Conservation (phyloP, 129 eudicot genomes). For the Calendula officinalis region DNA sequence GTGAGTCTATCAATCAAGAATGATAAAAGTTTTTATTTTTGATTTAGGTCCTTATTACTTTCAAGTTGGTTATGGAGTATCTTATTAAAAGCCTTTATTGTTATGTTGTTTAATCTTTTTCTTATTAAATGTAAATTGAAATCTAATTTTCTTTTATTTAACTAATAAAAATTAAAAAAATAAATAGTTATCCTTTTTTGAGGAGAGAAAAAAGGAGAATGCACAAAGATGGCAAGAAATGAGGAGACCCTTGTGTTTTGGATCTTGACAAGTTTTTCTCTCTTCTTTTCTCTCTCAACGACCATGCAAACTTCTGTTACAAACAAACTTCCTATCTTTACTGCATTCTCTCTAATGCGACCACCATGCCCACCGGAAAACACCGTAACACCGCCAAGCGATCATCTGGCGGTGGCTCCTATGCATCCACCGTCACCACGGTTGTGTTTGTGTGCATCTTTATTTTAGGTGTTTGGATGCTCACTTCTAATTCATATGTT, state of each 20-base stretch:
- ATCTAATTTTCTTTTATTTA: too few species aligned
- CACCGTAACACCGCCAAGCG: slow-evolving; percentile 40
- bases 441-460: slow-evolving; percentile 51
- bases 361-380: slow-evolving; percentile 50
- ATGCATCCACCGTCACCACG: slow-evolving; percentile 52
- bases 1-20: too few species aligned
- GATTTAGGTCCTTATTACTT: background rate
- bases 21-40: background rate
- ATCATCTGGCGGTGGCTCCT: slow-evolving; percentile 44
- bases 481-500: slow-evolving; percentile 43
- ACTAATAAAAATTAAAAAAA: background rate
- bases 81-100: background rate
- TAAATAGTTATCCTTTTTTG: background rate
- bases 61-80: slow-evolving; percentile 7
- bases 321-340: slow-evolving; percentile 3
- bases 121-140: too few species aligned
- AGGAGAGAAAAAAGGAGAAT: slow-evolving; percentile 25
- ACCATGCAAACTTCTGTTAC: slow-evolving; percentile 24
- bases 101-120: too few species aligned
- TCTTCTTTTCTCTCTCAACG: slow-evolving; percentile 11
- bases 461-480: slow-evolving; percentile 60
- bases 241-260: slow-evolving; percentile 41
- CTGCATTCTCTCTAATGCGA: slow-evolving; percentile 17
- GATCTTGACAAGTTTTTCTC: slow-evolving; percentile 43
- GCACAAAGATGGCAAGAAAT: slow-evolving; percentile 33